Base-by-base conservation (phyloP, 345 rosid species). In the Populus ilicifolia region DNA sequence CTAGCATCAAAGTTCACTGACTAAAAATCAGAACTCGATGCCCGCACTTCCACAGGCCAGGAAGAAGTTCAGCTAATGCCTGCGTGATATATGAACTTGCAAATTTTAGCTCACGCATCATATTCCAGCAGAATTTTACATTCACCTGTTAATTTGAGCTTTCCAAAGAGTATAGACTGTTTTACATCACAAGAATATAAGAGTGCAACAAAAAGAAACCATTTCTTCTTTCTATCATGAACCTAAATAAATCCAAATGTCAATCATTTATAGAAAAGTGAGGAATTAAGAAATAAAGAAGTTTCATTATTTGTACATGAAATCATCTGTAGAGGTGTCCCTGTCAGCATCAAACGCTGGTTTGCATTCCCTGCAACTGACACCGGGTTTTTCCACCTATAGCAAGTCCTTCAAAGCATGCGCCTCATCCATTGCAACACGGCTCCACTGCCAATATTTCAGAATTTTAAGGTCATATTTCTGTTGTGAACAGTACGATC, bases 1-100 rank as follows among this genome's bases (percentile, higher is more conserved):
- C 99, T 74, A 93, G 92, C 97, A 96, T 92, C 12, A 95, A 94
- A n/a, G 98, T 96, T 97, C 99, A 96, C 81, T 93, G 99, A 84
- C 97, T 96, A 78, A 96, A 94, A 83, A 93, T 92, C 75, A 96
- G 81, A 81, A 89, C 98, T 5, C 95, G 94, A 75, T 93, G 93
- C 39, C 99, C 97, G 2, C 75, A 87, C 80, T 79, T 83, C 79
- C 86, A 84, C 67, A 91, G 87, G 33, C 85, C 75, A 77, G 99
- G 98, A 69, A 96, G 93, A 85, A 96, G 93, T 79, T 93, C 91
- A 67, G 90, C 91, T 83, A 93, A 84, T 75, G 84, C 86, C 98
- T 96, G 89, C 54, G 83, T 74, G 6, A 18, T 12, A 41, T 39
- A 70, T 30, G 65, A 41, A 62, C 5, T 30, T 35, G 11, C 68